phyloP scores from a whole-genome alignment of 2,329 filamentous ascomycete species.

The Aspergillus neoniger region DNA sequence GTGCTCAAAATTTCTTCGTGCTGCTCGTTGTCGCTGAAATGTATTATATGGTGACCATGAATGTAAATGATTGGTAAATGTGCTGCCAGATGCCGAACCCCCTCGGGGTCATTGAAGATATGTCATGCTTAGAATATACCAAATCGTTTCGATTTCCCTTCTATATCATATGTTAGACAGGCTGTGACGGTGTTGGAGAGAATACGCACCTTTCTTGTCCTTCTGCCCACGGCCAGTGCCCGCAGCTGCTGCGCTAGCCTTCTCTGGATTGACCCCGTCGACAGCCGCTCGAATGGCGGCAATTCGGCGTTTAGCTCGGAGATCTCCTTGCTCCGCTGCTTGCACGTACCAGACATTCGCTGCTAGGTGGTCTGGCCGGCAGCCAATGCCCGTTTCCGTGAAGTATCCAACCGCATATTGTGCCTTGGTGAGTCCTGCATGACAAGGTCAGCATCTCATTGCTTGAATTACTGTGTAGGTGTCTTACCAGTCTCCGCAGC shows the following conservation, averaged over 20 bases:
- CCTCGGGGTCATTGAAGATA: background rate
- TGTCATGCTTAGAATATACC: background rate
- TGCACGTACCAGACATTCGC: slow-evolving; percentile 99
- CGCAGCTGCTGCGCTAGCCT: slow-evolving; percentile 22
- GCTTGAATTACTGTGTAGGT: no score
- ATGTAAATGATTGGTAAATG: background rate
- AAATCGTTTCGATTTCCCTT: slow-evolving; percentile 3
- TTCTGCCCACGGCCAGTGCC: slow-evolving; percentile 17
- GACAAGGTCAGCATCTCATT: background rate
- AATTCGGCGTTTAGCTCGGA: slow-evolving; percentile 82
- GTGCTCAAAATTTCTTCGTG: background rate
- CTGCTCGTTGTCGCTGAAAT: background rate
- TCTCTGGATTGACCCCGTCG: slow-evolving; percentile 50
- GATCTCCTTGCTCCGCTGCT: slow-evolving; percentile 88
- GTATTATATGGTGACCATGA: background rate
- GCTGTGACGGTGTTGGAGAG: background rate
- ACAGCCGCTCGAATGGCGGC: slow-evolving; percentile 84
- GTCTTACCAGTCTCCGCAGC: slow-evolving; percentile 79
- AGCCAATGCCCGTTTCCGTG: slow-evolving; percentile 97
- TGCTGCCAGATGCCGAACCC: background rate
- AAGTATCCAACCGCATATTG: slow-evolving; percentile 96
- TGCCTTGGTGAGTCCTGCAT: slow-evolving; percentile 61
- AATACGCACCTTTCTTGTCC: slow-evolving; percentile 12
- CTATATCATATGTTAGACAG: background rate
- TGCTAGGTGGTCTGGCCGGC: slow-evolving; percentile 88